Base-by-base conservation (phyloP, 2,329 filamentous ascomycete species). In the Fusarium sp. region DNA sequence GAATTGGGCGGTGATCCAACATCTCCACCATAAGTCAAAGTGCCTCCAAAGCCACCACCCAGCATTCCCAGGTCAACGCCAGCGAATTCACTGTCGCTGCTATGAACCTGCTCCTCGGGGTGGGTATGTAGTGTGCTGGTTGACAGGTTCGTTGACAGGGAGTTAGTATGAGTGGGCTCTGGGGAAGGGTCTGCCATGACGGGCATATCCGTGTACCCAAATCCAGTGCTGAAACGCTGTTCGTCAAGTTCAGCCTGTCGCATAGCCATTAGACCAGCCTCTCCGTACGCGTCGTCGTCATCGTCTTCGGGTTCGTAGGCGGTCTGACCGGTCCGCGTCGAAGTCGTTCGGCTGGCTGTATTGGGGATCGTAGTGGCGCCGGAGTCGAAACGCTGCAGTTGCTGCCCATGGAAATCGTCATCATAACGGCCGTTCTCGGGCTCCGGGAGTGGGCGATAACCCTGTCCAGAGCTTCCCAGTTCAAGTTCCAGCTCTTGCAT, bases 241-340 rank as follows among this genome's bases (percentile, higher is more conserved):
- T 90, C 89, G 64, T 97, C 92, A 78, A 94, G 88, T 66, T 97
- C 94, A 7, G 94, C 94, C 81, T 94, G 89, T 62, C 90, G 90
- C 86, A 98, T 89, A 71, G 94, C 94, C 77, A 92, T 88, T 54
- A 97, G 82, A 18, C 96, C 95, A 65, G 93, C 93, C 41, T 92
- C 90, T 22, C 92, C 95, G 79, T 98, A 95, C 0, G 92, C 90
- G 76, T 98, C 95, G 76, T 94, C 97, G 52, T 97, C 94, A 57
- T 95, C 92, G 14, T 86, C 65, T 44, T 67, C 69, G 6, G 85
- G 65, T 29, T 72, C 67, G 24, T 67, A 72, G 24, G 61, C 65
- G 16, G 69, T 70, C 40, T 63, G 57, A 5, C 68, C 68, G 34
- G 64, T 64, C n/a, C 70, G 69, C 22, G 61, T 61, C 22, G 74